These are phyloP conservation scores for Vigna radiata DNA, from an alignment of 306 rosid genomes.

Conservation along the genomic window DNA sequence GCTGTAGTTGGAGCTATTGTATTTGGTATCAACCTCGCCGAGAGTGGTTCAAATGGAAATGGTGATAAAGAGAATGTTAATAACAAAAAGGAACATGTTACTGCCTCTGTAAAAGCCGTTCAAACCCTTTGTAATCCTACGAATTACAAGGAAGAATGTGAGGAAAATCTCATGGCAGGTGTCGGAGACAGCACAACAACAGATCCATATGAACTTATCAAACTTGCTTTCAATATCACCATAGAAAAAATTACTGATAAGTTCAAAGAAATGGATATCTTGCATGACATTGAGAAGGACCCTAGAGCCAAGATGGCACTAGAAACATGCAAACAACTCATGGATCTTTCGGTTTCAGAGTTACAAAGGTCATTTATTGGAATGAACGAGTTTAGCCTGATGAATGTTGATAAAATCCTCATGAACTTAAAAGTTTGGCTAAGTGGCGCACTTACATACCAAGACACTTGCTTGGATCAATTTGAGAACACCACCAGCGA, in stretches of 20 bases:
- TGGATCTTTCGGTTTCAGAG: constrained; percentile 54
- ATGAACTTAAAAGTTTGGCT: background rate
- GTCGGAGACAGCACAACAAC: background rate
- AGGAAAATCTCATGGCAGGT: background rate
- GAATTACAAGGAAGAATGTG: background rate
- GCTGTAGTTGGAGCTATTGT: background rate
- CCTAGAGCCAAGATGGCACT: constrained; percentile 66
- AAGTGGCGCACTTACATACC: background rate
- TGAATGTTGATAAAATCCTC: background rate
- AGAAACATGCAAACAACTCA: constrained; percentile 59
- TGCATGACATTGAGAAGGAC: constrained; percentile 61
- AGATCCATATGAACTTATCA: background rate
- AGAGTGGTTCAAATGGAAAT: background rate
- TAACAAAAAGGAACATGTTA: background rate
- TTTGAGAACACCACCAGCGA: background rate
- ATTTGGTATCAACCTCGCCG: background rate
- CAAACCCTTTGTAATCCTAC: background rate
- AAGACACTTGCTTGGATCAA: constrained; percentile 70
- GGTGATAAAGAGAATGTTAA: no score
- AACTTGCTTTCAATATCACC: background rate
- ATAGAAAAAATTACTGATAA: background rate
- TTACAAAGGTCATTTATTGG: constrained; percentile 22
- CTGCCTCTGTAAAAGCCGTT: background rate
- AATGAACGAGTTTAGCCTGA: background rate
- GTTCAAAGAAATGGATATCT: constrained; percentile 42